phyloP scores from a whole-genome alignment of 441 rosid species.

The Erysimum cheiri region DNA sequence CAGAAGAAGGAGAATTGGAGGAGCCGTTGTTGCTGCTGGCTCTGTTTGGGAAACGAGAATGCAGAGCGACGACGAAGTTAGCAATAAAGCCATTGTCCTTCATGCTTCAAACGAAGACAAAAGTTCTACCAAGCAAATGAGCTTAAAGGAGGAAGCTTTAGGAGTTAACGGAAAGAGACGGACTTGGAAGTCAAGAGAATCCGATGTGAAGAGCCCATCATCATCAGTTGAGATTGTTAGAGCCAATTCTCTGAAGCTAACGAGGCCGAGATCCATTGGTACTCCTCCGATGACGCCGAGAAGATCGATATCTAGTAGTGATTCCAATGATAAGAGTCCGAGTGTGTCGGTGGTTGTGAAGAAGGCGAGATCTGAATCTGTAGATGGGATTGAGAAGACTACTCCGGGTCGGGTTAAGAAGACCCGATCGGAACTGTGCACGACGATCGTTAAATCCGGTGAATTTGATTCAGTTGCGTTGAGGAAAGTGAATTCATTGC shows the following conservation, averaged over 20 bases:
- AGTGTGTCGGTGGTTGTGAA: slow-evolving; percentile 47
- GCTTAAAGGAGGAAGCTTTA: slow-evolving; percentile 25
- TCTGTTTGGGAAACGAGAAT: slow-evolving; percentile 85
- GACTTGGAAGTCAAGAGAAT: slow-evolving; percentile 52
- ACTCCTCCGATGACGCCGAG: slow-evolving; percentile 47
- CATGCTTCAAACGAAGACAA: slow-evolving; percentile 35
- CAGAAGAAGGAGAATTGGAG: slow-evolving; percentile 49
- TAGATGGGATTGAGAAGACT: slow-evolving; percentile 40
- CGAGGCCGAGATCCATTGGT: slow-evolving; percentile 47
- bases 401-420: slow-evolving; percentile 50
- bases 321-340: slow-evolving; percentile 48
- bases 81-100: slow-evolving; percentile 52
- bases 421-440: slow-evolving; percentile 44
- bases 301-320: slow-evolving; percentile 50
- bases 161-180: slow-evolving; percentile 57
- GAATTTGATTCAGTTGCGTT: slow-evolving; percentile 36
- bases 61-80: slow-evolving; percentile 54
- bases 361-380: slow-evolving; percentile 55
- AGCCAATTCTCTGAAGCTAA: slow-evolving; percentile 41
- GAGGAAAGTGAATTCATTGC: slow-evolving; percentile 37
- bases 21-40: slow-evolving; percentile 55
- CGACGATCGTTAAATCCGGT: slow-evolving; percentile 21
- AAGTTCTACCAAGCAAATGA: slow-evolving; percentile 18
- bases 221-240: slow-evolving; percentile 45
- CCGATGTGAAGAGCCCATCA: slow-evolving; percentile 45